phyloP scores from a whole-genome alignment of 2,329 filamentous ascomycete genomes.

The Alternaria hordeiaustralica region DNA sequence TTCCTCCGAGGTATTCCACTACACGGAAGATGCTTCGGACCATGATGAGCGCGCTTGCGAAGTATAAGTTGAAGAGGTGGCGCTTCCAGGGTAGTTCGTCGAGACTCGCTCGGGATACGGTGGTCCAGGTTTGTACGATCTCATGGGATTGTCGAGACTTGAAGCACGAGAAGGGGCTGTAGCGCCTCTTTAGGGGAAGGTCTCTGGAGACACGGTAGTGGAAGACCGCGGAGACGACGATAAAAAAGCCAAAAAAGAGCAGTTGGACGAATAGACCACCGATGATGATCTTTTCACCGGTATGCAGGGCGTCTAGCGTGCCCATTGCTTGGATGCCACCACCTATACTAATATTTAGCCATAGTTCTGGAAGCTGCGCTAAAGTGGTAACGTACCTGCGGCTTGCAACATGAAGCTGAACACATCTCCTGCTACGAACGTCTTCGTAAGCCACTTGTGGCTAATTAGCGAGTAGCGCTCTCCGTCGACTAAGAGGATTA shows the following conservation, averaged over 20 bases:
- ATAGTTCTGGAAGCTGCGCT: conserved; percentile 36
- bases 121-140: background rate
- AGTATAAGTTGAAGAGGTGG: conserved; percentile 54
- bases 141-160: background rate
- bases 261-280: conserved; percentile 54
- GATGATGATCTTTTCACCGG: conserved; percentile 29
- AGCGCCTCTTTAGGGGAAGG: conserved; percentile 6
- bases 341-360: conserved; percentile 13
- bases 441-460: conserved; percentile 51
- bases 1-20: conserved; percentile 56
- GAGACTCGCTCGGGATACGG: background rate
- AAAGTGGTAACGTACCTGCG: conserved; percentile 8
- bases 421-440: conserved; percentile 56
- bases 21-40: conserved; percentile 58
- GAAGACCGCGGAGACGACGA: conserved; percentile 32
- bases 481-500: conserved; percentile 50
- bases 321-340: conserved; percentile 25
- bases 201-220: conserved; percentile 24
- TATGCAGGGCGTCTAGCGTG: conserved; percentile 8
- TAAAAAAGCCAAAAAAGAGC: conserved; percentile 58
- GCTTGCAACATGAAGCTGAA: conserved; percentile 54
- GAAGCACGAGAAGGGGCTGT: background rate
- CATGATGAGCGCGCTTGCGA: conserved; percentile 55
- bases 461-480: conserved; percentile 50
- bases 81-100: conserved; percentile 35